Conservation (phyloP, 805 yeast genomes). For the Starmerella kuoi region DNA sequence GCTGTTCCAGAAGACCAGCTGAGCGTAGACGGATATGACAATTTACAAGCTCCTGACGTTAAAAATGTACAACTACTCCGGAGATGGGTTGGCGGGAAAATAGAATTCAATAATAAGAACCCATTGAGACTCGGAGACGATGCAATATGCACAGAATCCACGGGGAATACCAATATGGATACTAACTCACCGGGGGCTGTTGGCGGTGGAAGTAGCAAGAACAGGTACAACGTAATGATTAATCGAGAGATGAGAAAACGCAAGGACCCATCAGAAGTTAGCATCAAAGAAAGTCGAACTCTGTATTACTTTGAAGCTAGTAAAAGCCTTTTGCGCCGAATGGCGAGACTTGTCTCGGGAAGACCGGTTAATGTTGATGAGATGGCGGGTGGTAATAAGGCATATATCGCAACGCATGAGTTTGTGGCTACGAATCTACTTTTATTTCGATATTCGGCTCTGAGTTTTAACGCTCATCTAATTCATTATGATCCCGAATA, state of each 20-base stretch:
- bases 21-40: constrained; percentile 68
- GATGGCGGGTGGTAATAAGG: neutral
- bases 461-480: constrained; percentile 72
- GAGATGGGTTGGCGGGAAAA: constrained; percentile 69
- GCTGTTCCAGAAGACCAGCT: constrained; percentile 36
- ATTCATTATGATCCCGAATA: constrained; percentile 63
- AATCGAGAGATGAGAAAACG: constrained; percentile 35
- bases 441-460: constrained; percentile 53
- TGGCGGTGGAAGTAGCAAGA: neutral
- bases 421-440: constrained; percentile 34
- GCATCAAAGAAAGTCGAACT: constrained; percentile 43
- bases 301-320: constrained; percentile 41
- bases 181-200: too few species aligned
- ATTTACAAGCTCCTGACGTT: constrained; percentile 54
- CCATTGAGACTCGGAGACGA: constrained; percentile 31
- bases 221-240: constrained; percentile 38
- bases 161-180: constrained; percentile 24
- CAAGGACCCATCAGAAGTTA: neutral
- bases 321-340: neutral
- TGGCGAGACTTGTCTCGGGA: neutral
- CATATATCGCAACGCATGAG: constrained; percentile 16
- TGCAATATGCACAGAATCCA: constrained; percentile 42
- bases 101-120: constrained; percentile 32
- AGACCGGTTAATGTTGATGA: too few species aligned
- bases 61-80: constrained; percentile 32